These are phyloP conservation scores for Kickxella alabastrina DNA, from an alignment of 192 early-diverging fungal genomes.

Conservation along the genomic window DNA sequence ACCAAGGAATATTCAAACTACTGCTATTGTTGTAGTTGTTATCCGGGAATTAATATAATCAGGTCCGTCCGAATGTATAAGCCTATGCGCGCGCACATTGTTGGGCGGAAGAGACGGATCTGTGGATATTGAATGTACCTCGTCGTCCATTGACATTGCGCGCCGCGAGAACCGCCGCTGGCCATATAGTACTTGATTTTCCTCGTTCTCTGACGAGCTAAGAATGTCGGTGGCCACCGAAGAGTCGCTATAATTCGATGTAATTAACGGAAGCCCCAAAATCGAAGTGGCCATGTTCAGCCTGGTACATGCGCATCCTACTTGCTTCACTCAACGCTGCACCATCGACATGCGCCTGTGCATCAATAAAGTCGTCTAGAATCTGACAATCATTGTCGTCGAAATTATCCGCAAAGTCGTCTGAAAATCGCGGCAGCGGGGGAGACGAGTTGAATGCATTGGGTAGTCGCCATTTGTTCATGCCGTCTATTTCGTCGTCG, in stretches of 20 bases:
- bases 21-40: too few relatives aligned
- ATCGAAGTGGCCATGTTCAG: background rate
- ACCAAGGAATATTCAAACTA: constrained; percentile 1
- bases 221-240: constrained; percentile 24
- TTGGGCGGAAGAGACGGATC: background rate
- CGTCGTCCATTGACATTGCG: constrained; percentile 2
- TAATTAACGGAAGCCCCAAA: background rate
- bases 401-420: too few relatives aligned
- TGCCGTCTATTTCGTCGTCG: background rate
- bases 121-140: background rate
- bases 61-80: background rate
- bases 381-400: constrained; percentile 9
- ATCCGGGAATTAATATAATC: too few relatives aligned
- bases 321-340: background rate
- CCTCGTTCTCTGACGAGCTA: constrained; percentile 6
- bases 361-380: constrained; percentile 10
- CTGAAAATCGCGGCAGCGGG: too few relatives aligned
- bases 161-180: background rate
- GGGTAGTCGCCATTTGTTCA: too few relatives aligned
- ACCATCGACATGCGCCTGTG: background rate
- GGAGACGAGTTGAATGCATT: too few relatives aligned
- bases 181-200: background rate
- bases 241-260: constrained; percentile 8
- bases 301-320: too few relatives aligned
- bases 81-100: background rate